Conservation (phyloP, 2,329 filamentous ascomycete genomes). For the Stenocarpella maydis region DNA sequence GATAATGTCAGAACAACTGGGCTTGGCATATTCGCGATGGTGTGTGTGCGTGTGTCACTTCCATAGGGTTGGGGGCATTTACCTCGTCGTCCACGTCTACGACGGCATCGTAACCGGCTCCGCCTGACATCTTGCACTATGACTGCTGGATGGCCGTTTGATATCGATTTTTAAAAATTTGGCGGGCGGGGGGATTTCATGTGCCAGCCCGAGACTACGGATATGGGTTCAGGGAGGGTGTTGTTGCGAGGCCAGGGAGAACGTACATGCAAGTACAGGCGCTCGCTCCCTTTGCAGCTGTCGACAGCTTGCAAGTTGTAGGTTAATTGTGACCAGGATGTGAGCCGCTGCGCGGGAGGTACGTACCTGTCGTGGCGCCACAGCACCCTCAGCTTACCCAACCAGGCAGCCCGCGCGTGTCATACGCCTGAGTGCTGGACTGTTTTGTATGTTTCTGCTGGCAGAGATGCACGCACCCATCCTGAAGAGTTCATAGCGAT, state of each 20-base stretch:
- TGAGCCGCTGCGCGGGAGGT: constrained; percentile 29
- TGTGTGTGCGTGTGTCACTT: not conserved
- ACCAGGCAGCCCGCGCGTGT: not conserved
- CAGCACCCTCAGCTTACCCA: not conserved
- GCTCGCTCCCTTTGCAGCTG: constrained; percentile 27
- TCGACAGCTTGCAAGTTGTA: constrained; percentile 28
- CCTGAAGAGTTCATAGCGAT: not conserved
- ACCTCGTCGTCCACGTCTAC: constrained; percentile 98
- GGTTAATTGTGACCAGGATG: constrained; percentile 21
- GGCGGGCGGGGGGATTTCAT: not conserved
- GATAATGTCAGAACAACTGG: constrained; percentile 29
- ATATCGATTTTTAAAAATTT: not conserved
- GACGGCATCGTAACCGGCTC: constrained; percentile 94
- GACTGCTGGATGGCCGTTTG: not conserved
- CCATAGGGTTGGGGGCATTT: constrained; percentile 39
- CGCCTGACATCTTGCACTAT: constrained; percentile 70
- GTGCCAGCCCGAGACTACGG: not conserved
- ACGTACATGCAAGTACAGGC: not conserved
- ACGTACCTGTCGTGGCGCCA: constrained; percentile 6
- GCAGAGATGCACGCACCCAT: not conserved
- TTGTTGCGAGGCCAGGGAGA: constrained; percentile 35
- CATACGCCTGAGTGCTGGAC: not conserved
- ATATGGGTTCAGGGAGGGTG: constrained; percentile 37
- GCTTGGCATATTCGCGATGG: not conserved
- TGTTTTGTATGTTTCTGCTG: not conserved